Conservation (phyloP, 2,329 filamentous ascomycete genomes). For the Monilinia fructigena region DNA sequence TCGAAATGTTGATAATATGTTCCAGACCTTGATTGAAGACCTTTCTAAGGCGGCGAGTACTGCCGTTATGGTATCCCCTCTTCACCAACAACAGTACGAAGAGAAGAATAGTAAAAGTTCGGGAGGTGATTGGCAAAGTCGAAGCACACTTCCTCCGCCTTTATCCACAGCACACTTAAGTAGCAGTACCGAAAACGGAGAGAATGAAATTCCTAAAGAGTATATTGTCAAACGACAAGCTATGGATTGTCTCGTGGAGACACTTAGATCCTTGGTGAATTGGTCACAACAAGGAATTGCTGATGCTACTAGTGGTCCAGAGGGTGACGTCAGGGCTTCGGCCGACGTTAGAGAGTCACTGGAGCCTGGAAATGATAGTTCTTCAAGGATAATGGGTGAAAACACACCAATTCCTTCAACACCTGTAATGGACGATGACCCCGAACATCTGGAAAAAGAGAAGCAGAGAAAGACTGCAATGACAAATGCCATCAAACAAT, state of each 20-base stretch:
- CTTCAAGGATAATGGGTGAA: constrained; percentile 56
- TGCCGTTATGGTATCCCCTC: constrained; percentile 69
- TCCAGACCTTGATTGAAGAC: constrained; percentile 92
- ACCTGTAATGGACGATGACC: constrained; percentile 79
- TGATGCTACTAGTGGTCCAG: constrained; percentile 55
- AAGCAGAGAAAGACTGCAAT: constrained; percentile 93
- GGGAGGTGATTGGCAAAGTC: constrained; percentile 78
- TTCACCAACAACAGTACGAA: constrained; percentile 83
- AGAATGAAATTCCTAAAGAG: constrained; percentile 77
- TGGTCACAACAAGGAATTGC: constrained; percentile 73
- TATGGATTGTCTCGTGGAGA: constrained; percentile 83
- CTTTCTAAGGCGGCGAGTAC: constrained; percentile 82
- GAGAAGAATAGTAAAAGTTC: constrained; percentile 64
- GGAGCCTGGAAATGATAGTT: constrained; percentile 65
- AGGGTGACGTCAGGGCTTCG: constrained; percentile 54
- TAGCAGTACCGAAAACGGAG: constrained; percentile 52
- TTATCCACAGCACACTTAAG: constrained; percentile 56
- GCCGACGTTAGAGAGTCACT: constrained; percentile 68
- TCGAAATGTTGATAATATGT: constrained; percentile 92
- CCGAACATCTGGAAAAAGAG: constrained; percentile 87
- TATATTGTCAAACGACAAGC: constrained; percentile 89
- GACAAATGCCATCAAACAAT: constrained; percentile 82
- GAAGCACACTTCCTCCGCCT: constrained; percentile 80
- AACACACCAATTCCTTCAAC: constrained; percentile 63
- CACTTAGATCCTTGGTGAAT: constrained; percentile 83